Evolutionary conservation across 768 basidiomycete species (phyloP).

Genomic region (Lactarius tabidus): DNA sequence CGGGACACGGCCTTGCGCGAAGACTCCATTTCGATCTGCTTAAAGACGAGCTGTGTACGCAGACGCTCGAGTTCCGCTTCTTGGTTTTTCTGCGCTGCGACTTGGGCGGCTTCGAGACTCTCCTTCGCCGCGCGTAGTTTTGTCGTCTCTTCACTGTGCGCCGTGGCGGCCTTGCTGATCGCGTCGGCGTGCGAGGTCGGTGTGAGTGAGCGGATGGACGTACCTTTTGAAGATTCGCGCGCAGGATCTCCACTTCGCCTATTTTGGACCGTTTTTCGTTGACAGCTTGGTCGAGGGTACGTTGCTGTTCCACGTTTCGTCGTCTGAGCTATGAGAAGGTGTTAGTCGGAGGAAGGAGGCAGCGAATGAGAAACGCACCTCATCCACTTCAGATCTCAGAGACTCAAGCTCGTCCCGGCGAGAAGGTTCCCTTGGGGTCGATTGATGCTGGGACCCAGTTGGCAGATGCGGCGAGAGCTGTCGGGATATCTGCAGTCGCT

Average conservation of each 20-base stretch:
- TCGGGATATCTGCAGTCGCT: not conserved
- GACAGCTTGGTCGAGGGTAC: slow-evolving; percentile 18
- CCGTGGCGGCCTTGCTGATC: not conserved
- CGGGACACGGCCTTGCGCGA: slow-evolving; percentile 8
- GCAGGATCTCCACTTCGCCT: slow-evolving; percentile 25
- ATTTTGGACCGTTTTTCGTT: slow-evolving; percentile 24
- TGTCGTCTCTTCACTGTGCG: slow-evolving; percentile 18
- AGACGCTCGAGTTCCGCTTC: slow-evolving; percentile 24
- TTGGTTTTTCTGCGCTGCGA: slow-evolving; percentile 10
- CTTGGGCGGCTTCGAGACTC: slow-evolving; percentile 19
- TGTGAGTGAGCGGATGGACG: no score
- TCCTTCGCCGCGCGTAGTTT: slow-evolving; percentile 23
- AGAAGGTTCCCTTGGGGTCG: not conserved
- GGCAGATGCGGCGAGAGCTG: not conserved
- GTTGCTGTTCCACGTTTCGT: slow-evolving; percentile 17
- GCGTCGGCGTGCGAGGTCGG: not conserved
- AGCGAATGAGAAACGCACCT: not conserved
- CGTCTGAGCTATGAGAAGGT: slow-evolving; percentile 8
- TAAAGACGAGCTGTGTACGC: slow-evolving; percentile 24
- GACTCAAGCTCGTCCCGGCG: slow-evolving; percentile 3
- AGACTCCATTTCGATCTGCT: slow-evolving; percentile 23
- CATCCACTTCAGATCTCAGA: slow-evolving; percentile 12
- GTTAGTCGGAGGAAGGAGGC: not conserved
- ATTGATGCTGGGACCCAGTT: not conserved
- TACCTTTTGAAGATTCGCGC: slow-evolving; percentile 24